Base-by-base conservation (phyloP, 169 alveolate genomes). In the Plasmodium ovale region DNA sequence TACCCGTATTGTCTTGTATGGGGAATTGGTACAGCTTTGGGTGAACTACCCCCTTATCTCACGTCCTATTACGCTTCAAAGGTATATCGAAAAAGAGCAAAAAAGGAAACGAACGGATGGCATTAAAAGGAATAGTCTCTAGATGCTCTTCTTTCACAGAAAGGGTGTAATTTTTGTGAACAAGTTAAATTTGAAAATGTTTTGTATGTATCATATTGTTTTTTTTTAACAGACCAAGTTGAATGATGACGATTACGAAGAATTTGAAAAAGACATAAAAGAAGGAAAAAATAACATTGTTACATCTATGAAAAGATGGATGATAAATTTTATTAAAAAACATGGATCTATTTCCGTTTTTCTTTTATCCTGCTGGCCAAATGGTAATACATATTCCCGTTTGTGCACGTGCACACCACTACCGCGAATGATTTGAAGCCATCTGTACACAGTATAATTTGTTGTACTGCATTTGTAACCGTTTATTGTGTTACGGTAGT, bases 21-120 rank as follows among this genome's bases (percentile, higher is more conserved):
- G 98, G 99, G 99, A n/a, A 70, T 95, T 9, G 99, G 99, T 29
- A 96, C 99, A 2, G 99, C 98, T 12, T 72, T 97, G 12, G 99
- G 99, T 2, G 99, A 97, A 90, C 92, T 97, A 33, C 99, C 99
- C 27, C 99, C 99, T n/a, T 97, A 97, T 77, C 96, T 97, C 51
- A 97, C 98, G 16, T 97, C 99, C 0, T 94, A 94, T 82, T 98
- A 98, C 19, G 98, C 98, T 19, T 88, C 97, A n/a, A 92, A 89
- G 82, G 93, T 93, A 39, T 2, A 44, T 84, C 19, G 23, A 19
- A 53, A 72, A 58, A 56, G 39, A 60, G 23, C 14, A 33, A 0
- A 21, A 16, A 39, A 37, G n/a, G 77, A 29, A 53, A 29, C 19
- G 70, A 21, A n/a, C 33, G 60, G n/a, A 31, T 23, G 56, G n/a